These are phyloP conservation scores for Sclerotinia borealis DNA, from an alignment of 2,329 filamentous ascomycete species.

Conservation along the genomic window DNA sequence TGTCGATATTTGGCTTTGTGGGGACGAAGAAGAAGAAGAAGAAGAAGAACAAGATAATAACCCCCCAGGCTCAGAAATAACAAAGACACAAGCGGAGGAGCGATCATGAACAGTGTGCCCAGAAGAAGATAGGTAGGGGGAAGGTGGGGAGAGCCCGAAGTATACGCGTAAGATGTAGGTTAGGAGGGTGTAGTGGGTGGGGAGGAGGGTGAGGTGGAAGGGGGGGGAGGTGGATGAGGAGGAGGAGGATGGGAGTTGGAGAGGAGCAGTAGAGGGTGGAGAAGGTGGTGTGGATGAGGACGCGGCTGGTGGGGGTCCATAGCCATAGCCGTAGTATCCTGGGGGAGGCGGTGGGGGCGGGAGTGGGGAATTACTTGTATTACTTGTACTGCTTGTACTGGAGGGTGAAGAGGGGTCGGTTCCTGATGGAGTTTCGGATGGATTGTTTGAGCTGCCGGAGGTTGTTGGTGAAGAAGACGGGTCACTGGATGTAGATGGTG, in stretches of 20 bases:
- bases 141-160: neutral
- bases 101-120: neutral
- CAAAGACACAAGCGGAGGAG: neutral
- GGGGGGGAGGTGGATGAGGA: neutral
- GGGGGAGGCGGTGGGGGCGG: neutral
- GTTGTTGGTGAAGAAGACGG: neutral
- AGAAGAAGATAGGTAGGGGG: neutral
- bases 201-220: conserved; percentile 1
- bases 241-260: neutral
- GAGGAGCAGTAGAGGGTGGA: neutral
- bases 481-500: neutral
- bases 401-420: neutral
- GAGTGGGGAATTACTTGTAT: neutral
- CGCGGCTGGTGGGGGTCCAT: neutral
- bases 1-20: too few species aligned
- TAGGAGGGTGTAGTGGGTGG: neutral
- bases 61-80: neutral
- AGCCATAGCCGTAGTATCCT: neutral
- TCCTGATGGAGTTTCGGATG: neutral
- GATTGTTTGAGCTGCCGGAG: neutral
- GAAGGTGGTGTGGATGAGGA: too few species aligned
- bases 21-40: neutral
- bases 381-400: too few species aligned
- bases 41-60: neutral
- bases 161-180: neutral